phyloP scores from a whole-genome alignment of 2,329 filamentous ascomycete species.

The Xylariaceae sp. region DNA sequence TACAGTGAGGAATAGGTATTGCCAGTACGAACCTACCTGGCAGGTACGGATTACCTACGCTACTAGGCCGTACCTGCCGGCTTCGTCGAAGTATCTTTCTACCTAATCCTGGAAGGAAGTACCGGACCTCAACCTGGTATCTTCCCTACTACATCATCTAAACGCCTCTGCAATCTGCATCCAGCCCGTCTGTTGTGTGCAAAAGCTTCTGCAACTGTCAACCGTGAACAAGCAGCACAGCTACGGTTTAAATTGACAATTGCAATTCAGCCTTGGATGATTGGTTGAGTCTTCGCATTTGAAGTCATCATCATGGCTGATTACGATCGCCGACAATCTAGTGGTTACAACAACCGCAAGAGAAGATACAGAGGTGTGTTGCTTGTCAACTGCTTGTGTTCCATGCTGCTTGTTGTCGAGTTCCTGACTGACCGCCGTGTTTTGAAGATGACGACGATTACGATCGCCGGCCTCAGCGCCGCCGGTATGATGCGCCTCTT shows the following conservation, averaged over 20 bases:
- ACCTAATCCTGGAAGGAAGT: not conserved
- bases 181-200: no score
- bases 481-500: slow-evolving; percentile 66
- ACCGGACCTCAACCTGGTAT: no score
- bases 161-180: no score
- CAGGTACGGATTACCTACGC: not conserved
- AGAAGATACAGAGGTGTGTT: slow-evolving; percentile 69
- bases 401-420: not conserved
- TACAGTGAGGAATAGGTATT: no score
- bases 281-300: not conserved
- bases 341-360: slow-evolving; percentile 60
- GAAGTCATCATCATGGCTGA: slow-evolving; percentile 44
- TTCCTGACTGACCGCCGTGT: not conserved
- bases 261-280: not conserved
- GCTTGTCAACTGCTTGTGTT: not conserved
- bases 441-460: slow-evolving; percentile 67
- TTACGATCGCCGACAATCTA: slow-evolving; percentile 49
- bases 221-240: not conserved
- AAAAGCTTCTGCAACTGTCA: no score
- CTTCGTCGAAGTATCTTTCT: not conserved
- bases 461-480: slow-evolving; percentile 67
- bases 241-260: not conserved
- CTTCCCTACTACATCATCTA: not conserved
- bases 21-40: not conserved
- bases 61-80: not conserved